Evolutionary conservation across 768 basidiomycete genomes (phyloP).

Genomic region (Boletus vermiculosoides): DNA sequence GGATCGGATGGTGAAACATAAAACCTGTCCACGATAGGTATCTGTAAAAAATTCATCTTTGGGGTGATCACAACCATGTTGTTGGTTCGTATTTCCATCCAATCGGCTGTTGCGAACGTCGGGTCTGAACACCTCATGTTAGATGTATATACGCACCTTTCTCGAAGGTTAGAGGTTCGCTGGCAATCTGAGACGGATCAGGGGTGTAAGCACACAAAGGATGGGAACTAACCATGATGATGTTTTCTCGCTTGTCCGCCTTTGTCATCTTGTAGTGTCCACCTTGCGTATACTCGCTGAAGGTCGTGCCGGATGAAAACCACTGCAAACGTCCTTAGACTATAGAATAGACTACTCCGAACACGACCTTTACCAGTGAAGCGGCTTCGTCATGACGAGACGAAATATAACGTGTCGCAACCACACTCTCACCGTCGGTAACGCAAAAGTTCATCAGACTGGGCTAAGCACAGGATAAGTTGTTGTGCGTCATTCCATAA

Average conservation of each 20-base stretch:
- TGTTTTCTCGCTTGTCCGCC: constrained; percentile 92
- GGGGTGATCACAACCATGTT: constrained; percentile 94
- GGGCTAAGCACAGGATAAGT: constrained; percentile 47
- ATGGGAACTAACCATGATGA: constrained; percentile 67
- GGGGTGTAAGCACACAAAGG: constrained; percentile 9
- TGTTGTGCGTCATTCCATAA: not conserved
- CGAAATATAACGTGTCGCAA: constrained; percentile 94
- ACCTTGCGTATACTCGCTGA: constrained; percentile 84
- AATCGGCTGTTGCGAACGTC: constrained; percentile 58
- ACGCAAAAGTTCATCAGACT: constrained; percentile 95
- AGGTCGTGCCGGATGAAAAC: constrained; percentile 94
- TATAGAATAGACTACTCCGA: not conserved
- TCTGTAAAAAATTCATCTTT: constrained; percentile 91
- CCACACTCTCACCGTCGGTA: constrained; percentile 90
- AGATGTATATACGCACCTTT: constrained; percentile 51
- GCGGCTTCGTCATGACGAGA: constrained; percentile 91
- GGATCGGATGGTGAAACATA: constrained; percentile 88
- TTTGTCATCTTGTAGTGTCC: constrained; percentile 96
- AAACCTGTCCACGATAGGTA: constrained; percentile 92
- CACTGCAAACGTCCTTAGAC: constrained; percentile 47
- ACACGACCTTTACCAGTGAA: constrained; percentile 57
- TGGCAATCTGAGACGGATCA: constrained; percentile 58
- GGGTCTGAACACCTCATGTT: not conserved
- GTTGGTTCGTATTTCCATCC: constrained; percentile 99
- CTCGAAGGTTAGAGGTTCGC: constrained; percentile 96